Conservation (phyloP, 1,139 yeast genomes). For the Cylindricascospora bacillispora region DNA sequence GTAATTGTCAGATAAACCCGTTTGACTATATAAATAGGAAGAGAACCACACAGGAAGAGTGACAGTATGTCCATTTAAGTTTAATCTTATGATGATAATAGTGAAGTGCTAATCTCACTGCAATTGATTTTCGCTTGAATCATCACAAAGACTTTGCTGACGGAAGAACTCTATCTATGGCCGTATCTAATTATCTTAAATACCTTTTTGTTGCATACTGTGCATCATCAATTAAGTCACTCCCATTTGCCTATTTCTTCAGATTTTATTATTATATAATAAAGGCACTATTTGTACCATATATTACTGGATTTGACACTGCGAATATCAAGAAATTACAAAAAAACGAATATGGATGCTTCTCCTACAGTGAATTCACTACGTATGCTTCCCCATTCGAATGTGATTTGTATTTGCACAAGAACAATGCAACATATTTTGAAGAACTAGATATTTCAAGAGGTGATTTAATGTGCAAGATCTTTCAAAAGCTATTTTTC, state of each 20-base stretch:
- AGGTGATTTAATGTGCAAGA: slow-evolving; percentile 42
- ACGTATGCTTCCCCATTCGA: slow-evolving; percentile 68
- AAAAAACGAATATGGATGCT: slow-evolving; percentile 21
- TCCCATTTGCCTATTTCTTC: slow-evolving; percentile 56
- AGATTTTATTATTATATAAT: slow-evolving; percentile 45
- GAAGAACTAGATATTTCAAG: slow-evolving; percentile 76
- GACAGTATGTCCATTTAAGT: too few relatives aligned
- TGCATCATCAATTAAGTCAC: slow-evolving; percentile 37
- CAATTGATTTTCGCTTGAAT: too few relatives aligned
- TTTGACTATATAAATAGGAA: too few relatives aligned
- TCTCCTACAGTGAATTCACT: slow-evolving; percentile 33
- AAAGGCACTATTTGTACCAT: slow-evolving; percentile 31
- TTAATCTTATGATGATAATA: too few relatives aligned
- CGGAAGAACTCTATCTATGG: too few relatives aligned
- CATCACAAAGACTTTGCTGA: too few relatives aligned
- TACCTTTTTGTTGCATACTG: slow-evolving; percentile 7
- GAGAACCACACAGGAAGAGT: too few relatives aligned
- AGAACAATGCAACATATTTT: slow-evolving; percentile 76
- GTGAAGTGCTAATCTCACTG: too few relatives aligned
- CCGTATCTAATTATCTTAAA: too few relatives aligned
- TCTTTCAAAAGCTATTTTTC: slow-evolving; percentile 41
- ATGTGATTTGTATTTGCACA: slow-evolving; percentile 77
- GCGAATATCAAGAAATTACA: slow-evolving; percentile 13
- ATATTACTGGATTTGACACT: slow-evolving; percentile 14
- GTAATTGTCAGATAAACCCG: too few relatives aligned